Percentiles rank a stretch among this genome's conserved stretches.
These are phyloP conservation scores for Microstegium vimineum DNA, from an alignment of 176 grass and related monocot species.

Conservation along the genomic window DNA sequence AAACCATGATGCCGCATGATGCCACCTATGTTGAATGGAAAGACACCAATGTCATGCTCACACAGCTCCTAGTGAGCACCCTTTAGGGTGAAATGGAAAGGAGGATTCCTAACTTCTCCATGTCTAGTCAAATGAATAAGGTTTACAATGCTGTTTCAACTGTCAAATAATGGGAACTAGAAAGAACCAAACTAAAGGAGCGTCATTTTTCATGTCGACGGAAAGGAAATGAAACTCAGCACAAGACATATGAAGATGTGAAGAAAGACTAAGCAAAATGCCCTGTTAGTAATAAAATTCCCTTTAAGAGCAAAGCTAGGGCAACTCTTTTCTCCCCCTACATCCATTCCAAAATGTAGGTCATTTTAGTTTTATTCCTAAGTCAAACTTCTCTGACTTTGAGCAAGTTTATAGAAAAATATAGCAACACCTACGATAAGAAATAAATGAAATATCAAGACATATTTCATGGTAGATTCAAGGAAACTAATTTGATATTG, in stretches of 20 bases:
- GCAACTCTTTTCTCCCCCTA: background rate
- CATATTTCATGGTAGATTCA: background rate
- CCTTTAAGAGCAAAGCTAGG: background rate
- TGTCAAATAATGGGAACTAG: background rate
- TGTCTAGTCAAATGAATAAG: background rate
- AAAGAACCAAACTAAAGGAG: background rate
- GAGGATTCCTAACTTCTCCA: background rate
- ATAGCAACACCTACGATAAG: background rate
- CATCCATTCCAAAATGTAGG: background rate
- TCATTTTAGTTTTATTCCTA: background rate
- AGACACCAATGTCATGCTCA: background rate
- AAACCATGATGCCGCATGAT: background rate
- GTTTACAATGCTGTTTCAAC: background rate
- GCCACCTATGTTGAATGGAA: slow-evolving; percentile 4
- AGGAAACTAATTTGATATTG: background rate
- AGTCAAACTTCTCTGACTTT: background rate
- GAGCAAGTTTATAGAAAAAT: background rate
- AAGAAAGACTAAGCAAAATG: background rate
- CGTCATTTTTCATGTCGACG: background rate
- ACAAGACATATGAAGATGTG: background rate
- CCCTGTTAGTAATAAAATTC: background rate
- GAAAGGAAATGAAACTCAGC: background rate
- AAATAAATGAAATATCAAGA: background rate
- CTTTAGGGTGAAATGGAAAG: background rate
- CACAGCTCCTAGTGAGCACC: background rate